These are phyloP conservation scores for Barnettozyma salicaria DNA, from an alignment of 805 yeast genomes.

Conservation along the genomic window DNA sequence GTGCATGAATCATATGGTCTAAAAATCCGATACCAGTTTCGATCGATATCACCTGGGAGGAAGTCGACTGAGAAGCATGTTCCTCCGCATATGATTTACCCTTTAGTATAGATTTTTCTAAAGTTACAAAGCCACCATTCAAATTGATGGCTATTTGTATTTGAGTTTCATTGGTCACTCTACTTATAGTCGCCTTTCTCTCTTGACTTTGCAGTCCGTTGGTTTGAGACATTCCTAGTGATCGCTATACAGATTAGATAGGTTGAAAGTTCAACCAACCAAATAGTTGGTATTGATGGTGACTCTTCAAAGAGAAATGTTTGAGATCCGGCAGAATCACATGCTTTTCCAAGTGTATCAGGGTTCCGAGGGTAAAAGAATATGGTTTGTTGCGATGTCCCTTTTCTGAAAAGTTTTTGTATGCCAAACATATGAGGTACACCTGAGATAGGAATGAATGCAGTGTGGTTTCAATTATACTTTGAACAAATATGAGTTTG, in stretches of 20 bases:
- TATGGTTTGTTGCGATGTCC: not conserved
- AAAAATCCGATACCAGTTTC: conserved; percentile 92
- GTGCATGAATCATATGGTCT: conserved; percentile 96
- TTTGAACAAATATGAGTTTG: conserved; percentile 5
- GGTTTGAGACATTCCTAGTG: conserved; percentile 1
- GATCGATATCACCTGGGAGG: conserved; percentile 67
- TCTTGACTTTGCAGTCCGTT: conserved; percentile 9
- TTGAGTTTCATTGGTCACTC: conserved; percentile 90
- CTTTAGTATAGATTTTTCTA: conserved; percentile 54
- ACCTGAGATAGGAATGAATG: not conserved
- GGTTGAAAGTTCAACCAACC: not conserved
- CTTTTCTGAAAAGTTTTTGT: not conserved
- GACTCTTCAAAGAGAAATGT: too few species aligned
- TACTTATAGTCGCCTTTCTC: conserved; percentile 32
- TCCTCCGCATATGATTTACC: conserved; percentile 29
- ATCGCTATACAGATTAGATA: not conserved
- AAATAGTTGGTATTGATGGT: too few species aligned
- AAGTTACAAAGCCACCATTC: conserved; percentile 75
- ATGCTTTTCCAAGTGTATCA: too few species aligned
- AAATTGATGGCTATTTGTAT: conserved; percentile 79
- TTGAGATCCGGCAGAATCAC: too few species aligned
- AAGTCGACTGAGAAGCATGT: conserved; percentile 66
- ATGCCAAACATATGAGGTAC: not conserved
- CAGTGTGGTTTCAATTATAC: too few species aligned
- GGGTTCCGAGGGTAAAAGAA: not conserved